phyloP scores from a whole-genome alignment of 148 eudicot genomes.

The Rhododendron ferrugineum region DNA sequence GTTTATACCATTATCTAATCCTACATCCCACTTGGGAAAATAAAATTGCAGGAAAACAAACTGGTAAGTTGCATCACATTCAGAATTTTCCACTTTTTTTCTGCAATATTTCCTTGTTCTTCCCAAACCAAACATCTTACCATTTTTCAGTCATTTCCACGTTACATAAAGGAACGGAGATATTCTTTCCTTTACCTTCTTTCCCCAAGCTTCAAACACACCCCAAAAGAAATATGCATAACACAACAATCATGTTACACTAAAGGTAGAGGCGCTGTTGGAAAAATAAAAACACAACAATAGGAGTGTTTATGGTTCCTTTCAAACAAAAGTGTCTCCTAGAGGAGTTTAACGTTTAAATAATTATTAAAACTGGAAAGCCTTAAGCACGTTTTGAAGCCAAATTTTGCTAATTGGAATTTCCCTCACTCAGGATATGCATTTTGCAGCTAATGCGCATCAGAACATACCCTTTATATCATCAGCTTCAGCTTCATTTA shows the following conservation, averaged over 20 bases:
- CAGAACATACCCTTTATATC: conserved; percentile 38
- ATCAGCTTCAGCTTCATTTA: conserved; percentile 31
- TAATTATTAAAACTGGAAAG: neutral
- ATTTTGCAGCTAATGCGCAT: conserved; percentile 31
- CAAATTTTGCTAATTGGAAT: neutral
- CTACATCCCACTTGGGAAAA: neutral
- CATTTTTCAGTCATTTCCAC: neutral
- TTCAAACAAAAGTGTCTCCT: neutral
- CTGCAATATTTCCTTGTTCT: neutral
- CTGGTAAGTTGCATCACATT: neutral
- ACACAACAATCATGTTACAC: neutral
- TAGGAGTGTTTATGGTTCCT: neutral
- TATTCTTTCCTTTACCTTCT: neutral
- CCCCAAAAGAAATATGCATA: neutral
- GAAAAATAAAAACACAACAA: neutral
- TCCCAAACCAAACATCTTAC: neutral
- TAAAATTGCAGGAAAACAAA: neutral
- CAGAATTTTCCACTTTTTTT: neutral
- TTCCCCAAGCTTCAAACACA: neutral
- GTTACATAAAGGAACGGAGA: neutral
- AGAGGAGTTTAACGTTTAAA: neutral
- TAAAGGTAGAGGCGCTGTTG: neutral
- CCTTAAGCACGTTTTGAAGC: neutral
- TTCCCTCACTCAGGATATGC: conserved; percentile 16
- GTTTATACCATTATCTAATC: neutral